These are phyloP conservation scores for Ophiostoma himal-ulmi DNA, from an alignment of 2,329 filamentous ascomycete species.

Conservation along the genomic window DNA sequence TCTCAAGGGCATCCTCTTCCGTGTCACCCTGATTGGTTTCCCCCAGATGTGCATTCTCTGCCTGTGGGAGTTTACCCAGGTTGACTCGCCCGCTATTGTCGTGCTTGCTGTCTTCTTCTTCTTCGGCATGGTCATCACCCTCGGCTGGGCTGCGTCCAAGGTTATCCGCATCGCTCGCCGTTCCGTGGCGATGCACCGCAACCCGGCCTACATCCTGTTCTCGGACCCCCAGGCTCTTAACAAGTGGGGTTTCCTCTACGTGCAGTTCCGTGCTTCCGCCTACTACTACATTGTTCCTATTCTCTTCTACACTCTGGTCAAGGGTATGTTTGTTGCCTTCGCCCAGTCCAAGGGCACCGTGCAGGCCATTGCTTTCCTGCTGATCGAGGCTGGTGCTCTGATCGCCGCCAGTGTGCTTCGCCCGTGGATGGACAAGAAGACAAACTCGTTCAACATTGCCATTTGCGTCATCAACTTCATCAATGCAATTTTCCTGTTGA, in stretches of 20 bases:
- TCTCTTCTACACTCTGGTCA: slow-evolving; percentile 66
- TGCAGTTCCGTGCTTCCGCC: slow-evolving; percentile 80
- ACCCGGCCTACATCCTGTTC: slow-evolving; percentile 84
- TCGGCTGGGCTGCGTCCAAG: slow-evolving; percentile 75
- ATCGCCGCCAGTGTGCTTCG: slow-evolving; percentile 67
- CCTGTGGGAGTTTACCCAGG: slow-evolving; percentile 75
- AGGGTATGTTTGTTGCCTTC: slow-evolving; percentile 76
- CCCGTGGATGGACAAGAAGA: slow-evolving; percentile 95
- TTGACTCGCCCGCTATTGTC: slow-evolving; percentile 72
- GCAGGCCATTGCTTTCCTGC: slow-evolving; percentile 68
- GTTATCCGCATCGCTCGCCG: slow-evolving; percentile 75
- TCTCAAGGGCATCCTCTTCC: slow-evolving; percentile 79
- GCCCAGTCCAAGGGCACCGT: slow-evolving; percentile 59
- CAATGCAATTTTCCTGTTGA: slow-evolving; percentile 71
- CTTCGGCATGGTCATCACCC: slow-evolving; percentile 64
- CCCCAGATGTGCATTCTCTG: slow-evolving; percentile 79
- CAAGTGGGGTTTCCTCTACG: slow-evolving; percentile 89
- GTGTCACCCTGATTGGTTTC: slow-evolving; percentile 75
- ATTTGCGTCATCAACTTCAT: slow-evolving; percentile 78
- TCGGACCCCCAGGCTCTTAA: slow-evolving; percentile 78
- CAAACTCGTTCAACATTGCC: slow-evolving; percentile 82
- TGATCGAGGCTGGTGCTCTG: slow-evolving; percentile 68
- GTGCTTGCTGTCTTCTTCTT: slow-evolving; percentile 77
- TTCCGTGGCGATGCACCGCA: slow-evolving; percentile 80
- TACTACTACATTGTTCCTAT: slow-evolving; percentile 82